These are phyloP conservation scores for Athelia psychrophila DNA, from an alignment of 1,284 basidiomycete species.

Conservation along the genomic window DNA sequence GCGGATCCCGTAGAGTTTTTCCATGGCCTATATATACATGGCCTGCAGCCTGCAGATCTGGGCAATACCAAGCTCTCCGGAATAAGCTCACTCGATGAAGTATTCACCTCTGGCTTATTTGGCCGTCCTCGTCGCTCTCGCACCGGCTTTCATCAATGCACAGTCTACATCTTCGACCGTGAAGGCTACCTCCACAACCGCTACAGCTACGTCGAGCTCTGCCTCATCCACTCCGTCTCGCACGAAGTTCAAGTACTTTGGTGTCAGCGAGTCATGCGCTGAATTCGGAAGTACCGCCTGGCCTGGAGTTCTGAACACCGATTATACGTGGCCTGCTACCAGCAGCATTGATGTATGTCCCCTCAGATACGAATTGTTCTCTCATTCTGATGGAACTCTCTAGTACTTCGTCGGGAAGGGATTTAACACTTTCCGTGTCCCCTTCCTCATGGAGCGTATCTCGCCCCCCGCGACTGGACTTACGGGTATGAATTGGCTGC, in stretches of 20 bases:
- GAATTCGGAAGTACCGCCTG: constrained; percentile 48
- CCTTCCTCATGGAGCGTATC: constrained; percentile 58
- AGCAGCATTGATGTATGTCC: constrained; percentile 40
- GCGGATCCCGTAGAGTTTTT: no score
- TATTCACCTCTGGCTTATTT: no score
- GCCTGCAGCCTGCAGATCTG: no score
- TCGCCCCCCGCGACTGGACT: constrained; percentile 48
- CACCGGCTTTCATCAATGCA: no score
- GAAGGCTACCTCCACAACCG: no score
- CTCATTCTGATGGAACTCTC: constrained; percentile 13
- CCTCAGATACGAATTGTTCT: constrained; percentile 1
- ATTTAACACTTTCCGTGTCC: constrained; percentile 63
- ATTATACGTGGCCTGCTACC: constrained; percentile 49
- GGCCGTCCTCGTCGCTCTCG: no score
- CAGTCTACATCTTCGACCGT: no score
- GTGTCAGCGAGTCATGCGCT: constrained; percentile 61
- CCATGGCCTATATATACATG: no score
- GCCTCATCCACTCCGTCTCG: neutral
- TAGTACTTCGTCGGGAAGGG: constrained; percentile 53
- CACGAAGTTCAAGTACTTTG: constrained; percentile 50
- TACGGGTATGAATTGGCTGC: constrained; percentile 29
- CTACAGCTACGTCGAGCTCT: no score
- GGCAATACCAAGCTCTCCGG: no score
- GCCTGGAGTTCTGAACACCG: constrained; percentile 45
- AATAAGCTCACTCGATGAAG: no score